Percentiles rank a stretch among this genome's conserved stretches.
Conservation (phyloP, 1,284 basidiomycete genomes). For the Meira miltonrushii region DNA sequence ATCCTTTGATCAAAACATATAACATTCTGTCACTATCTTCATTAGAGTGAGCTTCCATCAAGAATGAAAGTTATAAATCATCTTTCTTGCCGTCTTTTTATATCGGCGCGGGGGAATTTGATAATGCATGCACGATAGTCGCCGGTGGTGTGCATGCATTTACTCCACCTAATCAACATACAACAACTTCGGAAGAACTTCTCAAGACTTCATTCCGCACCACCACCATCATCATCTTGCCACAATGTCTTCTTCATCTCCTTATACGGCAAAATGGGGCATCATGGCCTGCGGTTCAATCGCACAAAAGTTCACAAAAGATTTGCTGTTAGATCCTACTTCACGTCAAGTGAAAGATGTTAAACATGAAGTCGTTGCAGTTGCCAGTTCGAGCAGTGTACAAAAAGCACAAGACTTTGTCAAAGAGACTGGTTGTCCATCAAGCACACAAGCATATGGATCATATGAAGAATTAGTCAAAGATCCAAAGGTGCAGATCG, state of each 20-base stretch:
- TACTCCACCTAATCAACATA: too few species aligned
- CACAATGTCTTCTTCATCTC: background rate
- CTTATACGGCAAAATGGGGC: constrained; percentile 30
- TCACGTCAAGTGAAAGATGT: constrained; percentile 67
- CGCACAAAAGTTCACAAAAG: constrained; percentile 50
- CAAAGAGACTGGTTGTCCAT: constrained; percentile 54
- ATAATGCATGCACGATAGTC: too few species aligned
- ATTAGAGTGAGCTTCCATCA: too few species aligned
- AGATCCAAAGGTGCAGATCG: constrained; percentile 60
- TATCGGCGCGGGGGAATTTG: too few species aligned
- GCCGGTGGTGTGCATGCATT: too few species aligned
- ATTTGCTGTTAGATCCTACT: constrained; percentile 52
- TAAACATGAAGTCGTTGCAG: constrained; percentile 68
- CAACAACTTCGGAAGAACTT: too few species aligned
- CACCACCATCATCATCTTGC: too few species aligned
- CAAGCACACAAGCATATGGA: constrained; percentile 66
- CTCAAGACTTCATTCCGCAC: too few species aligned
- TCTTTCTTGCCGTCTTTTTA: too few species aligned
- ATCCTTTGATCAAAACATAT: too few species aligned
- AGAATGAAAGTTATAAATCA: too few species aligned
- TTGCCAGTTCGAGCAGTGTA: constrained; percentile 64
- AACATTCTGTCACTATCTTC: too few species aligned
- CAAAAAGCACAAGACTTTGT: constrained; percentile 71
- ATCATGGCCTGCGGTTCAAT: constrained; percentile 41
- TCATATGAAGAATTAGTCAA: constrained; percentile 71